A percentile compares a stretch with the other conserved stretches of the same genome.
Evolutionary conservation across 257 asterid species (phyloP).

Genomic region (Plectranthus barbatus): DNA sequence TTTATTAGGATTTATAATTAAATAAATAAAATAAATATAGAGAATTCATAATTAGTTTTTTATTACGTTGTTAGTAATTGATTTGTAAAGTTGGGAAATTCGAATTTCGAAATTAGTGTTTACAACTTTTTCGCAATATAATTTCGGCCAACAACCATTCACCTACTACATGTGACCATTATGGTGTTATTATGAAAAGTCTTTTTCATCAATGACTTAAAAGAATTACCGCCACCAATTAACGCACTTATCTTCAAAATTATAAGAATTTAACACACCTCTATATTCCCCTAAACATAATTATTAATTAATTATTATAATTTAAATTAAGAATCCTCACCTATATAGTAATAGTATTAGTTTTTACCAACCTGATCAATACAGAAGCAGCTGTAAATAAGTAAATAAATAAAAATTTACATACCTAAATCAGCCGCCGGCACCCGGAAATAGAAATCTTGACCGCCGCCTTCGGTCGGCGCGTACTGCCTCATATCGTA

Average conservation of each 20-base stretch:
- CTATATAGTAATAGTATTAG: too few species aligned
- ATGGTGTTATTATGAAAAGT: neutral
- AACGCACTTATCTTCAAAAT: neutral
- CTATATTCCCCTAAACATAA: neutral
- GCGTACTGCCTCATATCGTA: slow-evolving; percentile 82
- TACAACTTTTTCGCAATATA: neutral
- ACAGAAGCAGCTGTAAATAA: too few species aligned
- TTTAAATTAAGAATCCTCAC: too few species aligned
- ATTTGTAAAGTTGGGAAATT: too few species aligned
- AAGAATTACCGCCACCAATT: neutral
- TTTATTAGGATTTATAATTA: neutral
- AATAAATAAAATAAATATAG: too few species aligned
- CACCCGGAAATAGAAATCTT: slow-evolving; percentile 54
- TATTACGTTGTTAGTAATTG: too few species aligned
- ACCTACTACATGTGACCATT: slow-evolving; percentile 10
- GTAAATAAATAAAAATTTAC: neutral
- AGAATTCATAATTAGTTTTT: too few species aligned
- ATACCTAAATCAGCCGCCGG: slow-evolving; percentile 65
- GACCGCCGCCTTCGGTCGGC: slow-evolving; percentile 76
- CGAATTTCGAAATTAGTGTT: too few species aligned
- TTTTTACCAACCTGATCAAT: too few species aligned
- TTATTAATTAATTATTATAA: too few species aligned
- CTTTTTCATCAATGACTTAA: neutral
- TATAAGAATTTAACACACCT: neutral
- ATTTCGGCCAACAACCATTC: slow-evolving; percentile 14